Evolutionary conservation across 2,329 filamentous ascomycete species (phyloP), one percentile per base, ranked within the genome.

Genomic region (Pyrenophora seminiperda): DNA sequence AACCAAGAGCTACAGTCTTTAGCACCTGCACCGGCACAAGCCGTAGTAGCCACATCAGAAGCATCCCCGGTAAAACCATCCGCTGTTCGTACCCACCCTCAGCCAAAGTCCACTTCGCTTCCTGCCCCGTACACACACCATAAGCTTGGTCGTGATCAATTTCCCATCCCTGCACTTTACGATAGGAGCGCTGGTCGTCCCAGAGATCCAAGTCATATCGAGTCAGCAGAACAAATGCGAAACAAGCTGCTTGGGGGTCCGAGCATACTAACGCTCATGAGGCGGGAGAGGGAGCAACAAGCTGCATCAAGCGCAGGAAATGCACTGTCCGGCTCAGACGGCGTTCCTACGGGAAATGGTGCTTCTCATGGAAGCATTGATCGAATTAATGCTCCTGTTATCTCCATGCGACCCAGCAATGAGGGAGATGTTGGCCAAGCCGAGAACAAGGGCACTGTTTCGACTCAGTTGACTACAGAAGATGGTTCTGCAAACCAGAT

Each of bases 141-240:
- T 15, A 6, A 14, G 15, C 15, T 34, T 1, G 5, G 4, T 3
- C 9, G 10, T 11, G 15, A 34, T 3, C 7, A 34, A 5, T 49
- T 39, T 14, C 40, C 47, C 24, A 33, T 44, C 20, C 40, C 46
- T 18, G 19, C 10, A 2, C 10, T 49, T 10, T 41, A 36, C n/a
- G n/a, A 5, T 0, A 22, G 31, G 13, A 38, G 38, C 18, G 17
- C 10, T 9, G 3, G 24, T 14, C 46, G 46, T 2, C 40, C 32
- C 11, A 17, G 17, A 11, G 13, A 41, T 17, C 38, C 30, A 15
- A 17, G 7, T 0, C 46, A 18, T 29, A 6, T 19, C 22, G 46
- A 43, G 9, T 49, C 40, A 1, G 39, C 24, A n/a, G 45, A 48
- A 19, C 32, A 39, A 22, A 19, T 14, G 19, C 39, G 40, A 6